phyloP scores from a whole-genome alignment of 75 land plant genomes.

The Cupressus sempervirens region DNA sequence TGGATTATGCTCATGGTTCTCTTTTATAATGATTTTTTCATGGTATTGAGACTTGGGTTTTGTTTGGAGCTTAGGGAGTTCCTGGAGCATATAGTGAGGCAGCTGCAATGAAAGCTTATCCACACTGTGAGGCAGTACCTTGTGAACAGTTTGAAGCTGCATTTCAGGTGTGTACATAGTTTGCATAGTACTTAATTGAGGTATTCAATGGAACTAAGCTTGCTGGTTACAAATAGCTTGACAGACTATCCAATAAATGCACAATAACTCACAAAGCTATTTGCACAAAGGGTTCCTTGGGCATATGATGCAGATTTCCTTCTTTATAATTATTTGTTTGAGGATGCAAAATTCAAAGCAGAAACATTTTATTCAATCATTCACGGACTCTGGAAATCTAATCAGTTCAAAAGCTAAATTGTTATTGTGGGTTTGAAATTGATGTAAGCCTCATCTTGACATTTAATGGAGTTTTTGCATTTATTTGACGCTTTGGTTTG shows the following conservation, averaged over 20 bases:
- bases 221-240: not conserved
- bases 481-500: not conserved
- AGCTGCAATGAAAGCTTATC: conserved; percentile 49
- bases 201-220: not conserved
- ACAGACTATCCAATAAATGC: not conserved
- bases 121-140: conserved; percentile 53
- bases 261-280: not conserved
- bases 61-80: conserved; percentile 35
- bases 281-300: not conserved
- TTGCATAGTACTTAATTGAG: not conserved
- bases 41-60: not conserved
- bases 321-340: not conserved
- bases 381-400: no score
- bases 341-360: no score
- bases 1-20: not conserved
- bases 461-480: not conserved
- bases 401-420: not conserved
- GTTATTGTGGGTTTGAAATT: not conserved
- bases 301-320: not conserved
- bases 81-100: conserved; percentile 65
- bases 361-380: no score
- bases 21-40: not conserved
- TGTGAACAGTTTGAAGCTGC: conserved; percentile 59
- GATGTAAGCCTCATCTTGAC: not conserved
- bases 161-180: conserved; percentile 28